phyloP scores from a whole-genome alignment of 148 eudicot species.

The Vaccinium myrtillus region DNA sequence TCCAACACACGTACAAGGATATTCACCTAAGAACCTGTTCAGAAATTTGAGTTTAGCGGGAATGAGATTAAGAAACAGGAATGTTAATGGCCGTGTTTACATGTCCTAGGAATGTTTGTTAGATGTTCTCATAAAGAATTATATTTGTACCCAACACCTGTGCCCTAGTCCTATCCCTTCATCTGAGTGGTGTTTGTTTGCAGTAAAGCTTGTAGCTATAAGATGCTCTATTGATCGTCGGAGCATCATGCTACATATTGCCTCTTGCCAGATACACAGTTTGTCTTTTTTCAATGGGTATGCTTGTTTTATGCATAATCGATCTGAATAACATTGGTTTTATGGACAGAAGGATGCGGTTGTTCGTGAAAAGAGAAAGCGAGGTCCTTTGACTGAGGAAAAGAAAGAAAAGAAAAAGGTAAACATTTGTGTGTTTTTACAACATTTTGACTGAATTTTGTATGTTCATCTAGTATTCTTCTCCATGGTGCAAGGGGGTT shows the following conservation, averaged over 20 bases:
- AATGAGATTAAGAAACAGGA: too few species aligned
- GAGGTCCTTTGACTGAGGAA: constrained; percentile 33
- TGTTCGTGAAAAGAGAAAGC: constrained; percentile 32
- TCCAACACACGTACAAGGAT: too few species aligned
- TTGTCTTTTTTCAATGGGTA: not conserved
- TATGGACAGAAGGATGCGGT: constrained; percentile 41
- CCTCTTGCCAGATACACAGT: not conserved
- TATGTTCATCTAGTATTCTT: constrained; percentile 6
- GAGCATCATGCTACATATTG: not conserved
- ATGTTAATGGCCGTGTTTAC: too few species aligned
- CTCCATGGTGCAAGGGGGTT: not conserved
- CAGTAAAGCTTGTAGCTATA: not conserved
- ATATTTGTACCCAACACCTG: too few species aligned
- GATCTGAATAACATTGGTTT: not conserved
- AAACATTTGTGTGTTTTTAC: constrained; percentile 13
- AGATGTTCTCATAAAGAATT: too few species aligned
- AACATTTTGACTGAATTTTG: constrained; percentile 3
- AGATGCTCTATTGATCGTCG: not conserved
- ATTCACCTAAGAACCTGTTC: too few species aligned
- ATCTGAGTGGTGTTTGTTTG: not conserved
- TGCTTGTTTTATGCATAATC: not conserved
- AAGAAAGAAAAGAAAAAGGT: constrained; percentile 74
- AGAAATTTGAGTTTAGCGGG: too few species aligned
- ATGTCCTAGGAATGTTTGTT: too few species aligned
- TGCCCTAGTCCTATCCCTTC: not conserved